Evolutionary conservation across 495 filamentous ascomycete genomes (phyloP).

Genomic region (Penicillium bialowiezense): DNA sequence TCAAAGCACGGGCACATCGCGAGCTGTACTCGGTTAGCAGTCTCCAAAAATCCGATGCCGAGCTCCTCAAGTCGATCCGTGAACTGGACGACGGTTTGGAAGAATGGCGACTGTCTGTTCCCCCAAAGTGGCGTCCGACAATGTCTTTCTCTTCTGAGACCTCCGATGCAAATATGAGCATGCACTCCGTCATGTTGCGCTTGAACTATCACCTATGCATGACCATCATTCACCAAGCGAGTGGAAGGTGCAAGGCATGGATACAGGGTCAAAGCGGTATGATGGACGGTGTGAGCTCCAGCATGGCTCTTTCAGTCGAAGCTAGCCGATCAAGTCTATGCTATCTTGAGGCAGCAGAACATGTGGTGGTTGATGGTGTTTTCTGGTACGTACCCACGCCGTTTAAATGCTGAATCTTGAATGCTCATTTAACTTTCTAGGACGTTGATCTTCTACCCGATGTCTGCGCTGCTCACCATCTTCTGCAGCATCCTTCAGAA

Average conservation of each 20-base stretch:
- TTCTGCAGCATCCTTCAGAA: slow-evolving; percentile 52
- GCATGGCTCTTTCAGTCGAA: slow-evolving; percentile 48
- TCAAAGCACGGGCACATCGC: slow-evolving; percentile 48
- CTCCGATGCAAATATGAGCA: slow-evolving; percentile 34
- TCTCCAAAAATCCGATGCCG: slow-evolving; percentile 49
- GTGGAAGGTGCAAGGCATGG: slow-evolving; percentile 45
- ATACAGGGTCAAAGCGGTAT: slow-evolving; percentile 31
- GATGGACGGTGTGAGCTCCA: slow-evolving; percentile 46
- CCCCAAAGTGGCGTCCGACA: slow-evolving; percentile 39
- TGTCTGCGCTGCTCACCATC: slow-evolving; percentile 47
- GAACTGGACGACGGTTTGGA: slow-evolving; percentile 53
- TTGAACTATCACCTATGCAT: slow-evolving; percentile 53
- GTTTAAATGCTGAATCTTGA: neutral
- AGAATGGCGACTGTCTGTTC: slow-evolving; percentile 46
- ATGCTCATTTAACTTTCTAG: slow-evolving; percentile 21
- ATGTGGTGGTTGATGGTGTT: slow-evolving; percentile 40
- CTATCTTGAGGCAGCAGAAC: slow-evolving; percentile 40
- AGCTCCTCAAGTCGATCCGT: slow-evolving; percentile 50
- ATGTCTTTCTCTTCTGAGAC: slow-evolving; percentile 38
- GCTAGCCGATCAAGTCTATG: slow-evolving; percentile 50
- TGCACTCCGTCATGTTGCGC: slow-evolving; percentile 45
- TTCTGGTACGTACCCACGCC: slow-evolving; percentile 39
- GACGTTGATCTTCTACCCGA: slow-evolving; percentile 51
- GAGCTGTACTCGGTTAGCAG: slow-evolving; percentile 46
- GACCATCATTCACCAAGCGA: slow-evolving; percentile 51